These are phyloP conservation scores for Zangia roseola DNA, from an alignment of 768 basidiomycete genomes.

Conservation along the genomic window DNA sequence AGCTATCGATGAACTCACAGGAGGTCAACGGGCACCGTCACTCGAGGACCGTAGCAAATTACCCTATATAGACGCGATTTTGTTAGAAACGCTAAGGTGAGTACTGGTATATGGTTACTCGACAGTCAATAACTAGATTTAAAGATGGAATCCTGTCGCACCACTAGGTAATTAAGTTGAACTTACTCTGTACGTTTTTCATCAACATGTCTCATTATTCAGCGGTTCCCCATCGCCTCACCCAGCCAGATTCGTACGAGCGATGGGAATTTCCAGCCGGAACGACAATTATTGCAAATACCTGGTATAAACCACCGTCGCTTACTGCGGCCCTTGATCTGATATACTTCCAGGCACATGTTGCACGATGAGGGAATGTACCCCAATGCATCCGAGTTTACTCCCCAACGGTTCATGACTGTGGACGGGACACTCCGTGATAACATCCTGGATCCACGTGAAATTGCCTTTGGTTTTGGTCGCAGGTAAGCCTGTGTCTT, in stretches of 20 bases:
- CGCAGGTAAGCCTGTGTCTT: neutral
- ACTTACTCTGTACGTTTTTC: neutral
- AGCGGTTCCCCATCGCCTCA: constrained; percentile 5
- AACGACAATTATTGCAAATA: constrained; percentile 1
- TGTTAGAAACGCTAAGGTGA: constrained; percentile 1
- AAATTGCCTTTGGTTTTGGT: constrained; percentile 7
- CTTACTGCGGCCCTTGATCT: neutral
- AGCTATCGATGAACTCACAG: neutral
- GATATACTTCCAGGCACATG: constrained; percentile 3
- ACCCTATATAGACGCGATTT: constrained; percentile 3
- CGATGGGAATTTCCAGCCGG: constrained; percentile 3
- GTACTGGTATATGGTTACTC: neutral
- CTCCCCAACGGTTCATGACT: neutral
- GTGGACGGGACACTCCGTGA: neutral
- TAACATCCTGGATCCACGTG: constrained; percentile 2
- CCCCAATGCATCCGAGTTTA: constrained; percentile 2
- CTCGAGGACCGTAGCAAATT: neutral
- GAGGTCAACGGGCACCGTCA: neutral
- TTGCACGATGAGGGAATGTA: constrained; percentile 1
- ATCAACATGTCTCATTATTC: neutral
- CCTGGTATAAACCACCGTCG: neutral
- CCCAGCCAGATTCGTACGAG: neutral
- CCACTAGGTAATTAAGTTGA: neutral
- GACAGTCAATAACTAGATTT: neutral
- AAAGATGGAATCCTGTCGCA: constrained; percentile 9